Percentiles rank a stretch among this genome's conserved stretches.
These are phyloP conservation scores for Jaltomata sinuosa DNA, from an alignment of 257 asterid genomes.

Conservation along the genomic window DNA sequence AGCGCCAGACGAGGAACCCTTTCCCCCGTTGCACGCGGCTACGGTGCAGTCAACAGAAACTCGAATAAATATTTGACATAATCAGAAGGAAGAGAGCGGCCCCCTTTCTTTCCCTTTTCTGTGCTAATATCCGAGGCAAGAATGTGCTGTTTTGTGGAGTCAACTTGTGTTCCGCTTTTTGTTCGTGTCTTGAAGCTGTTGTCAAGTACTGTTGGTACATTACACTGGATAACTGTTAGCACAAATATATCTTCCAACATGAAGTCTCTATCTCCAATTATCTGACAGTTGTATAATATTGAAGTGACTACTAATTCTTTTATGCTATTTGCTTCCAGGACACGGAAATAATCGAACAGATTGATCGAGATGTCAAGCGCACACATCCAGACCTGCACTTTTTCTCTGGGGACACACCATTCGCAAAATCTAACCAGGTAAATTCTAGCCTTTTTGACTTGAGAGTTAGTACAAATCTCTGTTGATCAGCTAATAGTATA, in stretches of 20 bases:
- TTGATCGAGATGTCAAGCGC: slow-evolving; percentile 93
- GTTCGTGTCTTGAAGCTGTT: not conserved
- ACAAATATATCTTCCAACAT: not conserved
- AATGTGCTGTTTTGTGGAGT: not conserved
- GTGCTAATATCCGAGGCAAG: not conserved
- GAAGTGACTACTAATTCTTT: slow-evolving; percentile 6
- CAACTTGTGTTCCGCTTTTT: not conserved
- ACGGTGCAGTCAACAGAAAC: not conserved
- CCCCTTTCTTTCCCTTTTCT: not conserved
- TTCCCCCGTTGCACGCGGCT: not conserved
- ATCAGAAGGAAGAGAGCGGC: not conserved
- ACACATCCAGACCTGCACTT: slow-evolving; percentile 96
- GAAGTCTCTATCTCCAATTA: not conserved
- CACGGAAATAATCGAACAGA: slow-evolving; percentile 85
- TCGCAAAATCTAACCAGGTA: slow-evolving; percentile 82
- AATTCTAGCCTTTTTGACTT: slow-evolving; percentile 7
- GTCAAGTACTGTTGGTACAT: not conserved
- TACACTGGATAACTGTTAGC: not conserved
- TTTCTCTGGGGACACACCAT: slow-evolving; percentile 78
- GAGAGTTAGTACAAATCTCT: not conserved
- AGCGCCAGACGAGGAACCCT: not conserved
- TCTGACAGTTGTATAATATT: not conserved
- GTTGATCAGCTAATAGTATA: not conserved
- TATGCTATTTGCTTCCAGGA: slow-evolving; percentile 34
- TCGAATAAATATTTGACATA: not conserved